Base-by-base conservation (phyloP, 2,329 filamentous ascomycete genomes). In the Ceratocystis destructans region DNA sequence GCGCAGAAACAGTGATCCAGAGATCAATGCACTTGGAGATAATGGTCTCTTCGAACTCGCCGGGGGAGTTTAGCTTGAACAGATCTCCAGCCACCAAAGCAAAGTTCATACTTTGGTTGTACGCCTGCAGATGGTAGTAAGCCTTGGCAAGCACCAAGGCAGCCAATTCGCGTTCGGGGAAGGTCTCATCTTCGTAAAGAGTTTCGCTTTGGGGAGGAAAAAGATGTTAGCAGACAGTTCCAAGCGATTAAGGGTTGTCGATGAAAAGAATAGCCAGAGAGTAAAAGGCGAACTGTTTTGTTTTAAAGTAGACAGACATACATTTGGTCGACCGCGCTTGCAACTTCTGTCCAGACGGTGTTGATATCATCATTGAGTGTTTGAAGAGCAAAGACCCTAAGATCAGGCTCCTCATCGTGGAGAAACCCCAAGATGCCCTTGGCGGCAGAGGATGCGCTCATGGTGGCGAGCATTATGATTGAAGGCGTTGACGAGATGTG, bases 21-120 rank as follows among this genome's bases (percentile, higher is more conserved):
- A 95, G 95, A 77, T 99, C 94, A 73, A 99, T 86, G 74, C 94
- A 99, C 82, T 95, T 96, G 68, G 93, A 93, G 76, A 97, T 92
- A 78, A 99, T 97, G 67, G 94, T 99, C 79, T 99, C 92, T 77
- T 99, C 94, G 73, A 96, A 99, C 79, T 99, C 94, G 76, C 90
- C 89, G 64, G 89, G 87, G 65, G 87, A 83, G 73, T 96, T 89
- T 70, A 97, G 84, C 79, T 95, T 90, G 81, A 99, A 96, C 62
- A 96, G 86, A 74, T 96, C 90, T 68, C 94, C 94, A 28, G 94
- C 92, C 68, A 91, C 92, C 59, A 99, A 84, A 70, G 94, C 94
- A 77, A 99, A 97, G 64, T 90, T 89, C 93, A 99, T 97, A 77
- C 93, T 96, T 79, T 99, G 94, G 75, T 96, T 94, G 80, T 99